phyloP scores from a whole-genome alignment of 148 eudicot genomes.

The Rhododendron ovatum region DNA sequence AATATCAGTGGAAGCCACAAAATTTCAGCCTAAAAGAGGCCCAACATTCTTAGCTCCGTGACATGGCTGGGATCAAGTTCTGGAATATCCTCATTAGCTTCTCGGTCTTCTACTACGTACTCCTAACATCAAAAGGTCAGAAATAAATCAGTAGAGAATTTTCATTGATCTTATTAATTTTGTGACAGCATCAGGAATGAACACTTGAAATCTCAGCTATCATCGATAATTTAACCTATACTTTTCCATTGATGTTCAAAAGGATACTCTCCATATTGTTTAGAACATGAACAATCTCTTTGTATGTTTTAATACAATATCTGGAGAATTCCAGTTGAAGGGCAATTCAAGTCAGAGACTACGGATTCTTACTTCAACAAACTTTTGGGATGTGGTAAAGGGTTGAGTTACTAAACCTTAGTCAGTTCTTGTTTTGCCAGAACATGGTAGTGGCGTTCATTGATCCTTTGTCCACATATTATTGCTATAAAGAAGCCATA shows the following conservation, averaged over 20 bases:
- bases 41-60: conserved; percentile 88
- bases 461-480: conserved; percentile 95
- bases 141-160: conserved; percentile 5
- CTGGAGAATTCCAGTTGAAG: background rate
- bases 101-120: conserved; percentile 88
- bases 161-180: too few relatives aligned
- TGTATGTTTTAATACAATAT: background rate
- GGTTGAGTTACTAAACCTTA: conserved; percentile 45
- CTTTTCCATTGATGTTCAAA: background rate
- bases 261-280: background rate
- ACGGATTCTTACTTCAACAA: background rate
- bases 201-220: background rate
- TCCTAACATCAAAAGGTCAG: conserved; percentile 39
- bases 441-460: conserved; percentile 95
- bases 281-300: background rate
- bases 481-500: conserved; percentile 99
- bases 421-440: conserved; percentile 98
- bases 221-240: background rate
- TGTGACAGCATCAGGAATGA: background rate
- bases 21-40: conserved; percentile 53
- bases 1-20: background rate
- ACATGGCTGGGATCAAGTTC: conserved; percentile 85
- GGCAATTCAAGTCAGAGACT: background rate
- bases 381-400: background rate
- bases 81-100: conserved; percentile 52